Conservation (phyloP, 345 rosid species). For the Hevea brasiliensis region DNA sequence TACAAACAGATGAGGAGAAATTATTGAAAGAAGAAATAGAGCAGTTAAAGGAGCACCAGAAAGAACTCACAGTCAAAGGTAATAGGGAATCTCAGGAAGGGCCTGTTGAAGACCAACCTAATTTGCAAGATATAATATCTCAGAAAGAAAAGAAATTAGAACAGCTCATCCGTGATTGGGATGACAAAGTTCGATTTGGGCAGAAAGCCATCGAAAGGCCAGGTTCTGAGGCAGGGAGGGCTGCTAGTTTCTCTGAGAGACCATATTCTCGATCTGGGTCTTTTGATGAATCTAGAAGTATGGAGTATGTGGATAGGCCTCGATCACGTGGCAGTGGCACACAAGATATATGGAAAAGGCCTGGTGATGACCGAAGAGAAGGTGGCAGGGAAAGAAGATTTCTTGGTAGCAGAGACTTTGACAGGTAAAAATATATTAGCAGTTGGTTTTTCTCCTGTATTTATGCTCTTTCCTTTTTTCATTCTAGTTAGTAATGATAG, state of each 20-base stretch:
- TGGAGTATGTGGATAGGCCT: conserved; percentile 75
- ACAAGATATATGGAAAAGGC: conserved; percentile 66
- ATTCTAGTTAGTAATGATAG: background rate
- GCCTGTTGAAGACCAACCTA: conserved; percentile 35
- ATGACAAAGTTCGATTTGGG: conserved; percentile 79
- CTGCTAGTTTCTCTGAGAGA: conserved; percentile 58
- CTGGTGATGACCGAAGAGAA: conserved; percentile 67
- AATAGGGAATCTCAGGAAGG: conserved; percentile 42
- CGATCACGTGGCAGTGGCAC: conserved; percentile 76
- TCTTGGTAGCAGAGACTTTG: conserved; percentile 61
- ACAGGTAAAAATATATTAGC: conserved; percentile 52
- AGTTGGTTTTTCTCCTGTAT: conserved; percentile 1
- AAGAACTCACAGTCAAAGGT: conserved; percentile 33
- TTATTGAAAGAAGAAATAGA: conserved; percentile 65
- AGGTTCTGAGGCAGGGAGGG: conserved; percentile 78
- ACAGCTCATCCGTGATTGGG: conserved; percentile 56
- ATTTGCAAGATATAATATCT: conserved; percentile 39
- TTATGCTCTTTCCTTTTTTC: background rate
- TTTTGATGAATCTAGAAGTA: conserved; percentile 60
- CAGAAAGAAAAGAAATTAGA: conserved; percentile 74
- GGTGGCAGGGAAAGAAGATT: conserved; percentile 85
- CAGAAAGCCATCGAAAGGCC: conserved; percentile 72
- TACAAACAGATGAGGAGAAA: conserved; percentile 80
- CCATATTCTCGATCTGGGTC: conserved; percentile 84
- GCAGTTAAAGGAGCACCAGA: conserved; percentile 46